These are phyloP conservation scores for Simmondsia chinensis DNA, from an alignment of 148 eudicot species.

Conservation along the genomic window DNA sequence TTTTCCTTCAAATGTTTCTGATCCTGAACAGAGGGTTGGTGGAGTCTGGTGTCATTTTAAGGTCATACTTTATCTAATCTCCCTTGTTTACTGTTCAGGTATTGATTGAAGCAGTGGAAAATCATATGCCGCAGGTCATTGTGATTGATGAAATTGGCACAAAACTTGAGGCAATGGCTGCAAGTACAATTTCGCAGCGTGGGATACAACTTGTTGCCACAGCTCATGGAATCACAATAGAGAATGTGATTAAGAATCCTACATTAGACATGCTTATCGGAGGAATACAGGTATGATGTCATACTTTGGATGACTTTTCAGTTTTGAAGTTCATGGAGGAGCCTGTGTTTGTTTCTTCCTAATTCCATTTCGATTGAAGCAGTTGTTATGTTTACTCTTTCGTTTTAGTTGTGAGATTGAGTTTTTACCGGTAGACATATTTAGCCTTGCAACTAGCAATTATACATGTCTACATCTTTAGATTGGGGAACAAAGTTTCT, in stretches of 20 bases:
- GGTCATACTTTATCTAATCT: no score
- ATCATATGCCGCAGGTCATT: slow-evolving; percentile 97
- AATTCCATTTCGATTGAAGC: no score
- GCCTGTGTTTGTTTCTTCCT: no score
- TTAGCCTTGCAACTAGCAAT: no score
- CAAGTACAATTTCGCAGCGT: slow-evolving; percentile 96
- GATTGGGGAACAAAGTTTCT: no score
- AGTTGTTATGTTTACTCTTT: no score
- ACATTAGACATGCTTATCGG: slow-evolving; percentile 97
- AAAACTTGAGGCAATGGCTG: slow-evolving; percentile 96
- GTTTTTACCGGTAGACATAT: no score
- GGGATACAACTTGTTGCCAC: slow-evolving; percentile 98
- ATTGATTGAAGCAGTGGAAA: slow-evolving; percentile 94
- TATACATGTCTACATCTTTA: no score
- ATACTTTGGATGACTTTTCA: neutral
- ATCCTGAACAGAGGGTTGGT: no score
- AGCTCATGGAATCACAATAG: slow-evolving; percentile 97
- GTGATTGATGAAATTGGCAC: slow-evolving; percentile 99
- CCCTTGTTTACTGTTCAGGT: slow-evolving; percentile 36
- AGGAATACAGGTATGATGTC: slow-evolving; percentile 69
- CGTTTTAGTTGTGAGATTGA: no score
- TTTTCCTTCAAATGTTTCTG: no score
- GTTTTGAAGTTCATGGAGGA: neutral
- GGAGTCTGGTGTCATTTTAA: no score
- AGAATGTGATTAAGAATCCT: slow-evolving; percentile 86